Base-by-base conservation (phyloP, 108 stramenopile genomes). In the Cyclotella sp. region DNA sequence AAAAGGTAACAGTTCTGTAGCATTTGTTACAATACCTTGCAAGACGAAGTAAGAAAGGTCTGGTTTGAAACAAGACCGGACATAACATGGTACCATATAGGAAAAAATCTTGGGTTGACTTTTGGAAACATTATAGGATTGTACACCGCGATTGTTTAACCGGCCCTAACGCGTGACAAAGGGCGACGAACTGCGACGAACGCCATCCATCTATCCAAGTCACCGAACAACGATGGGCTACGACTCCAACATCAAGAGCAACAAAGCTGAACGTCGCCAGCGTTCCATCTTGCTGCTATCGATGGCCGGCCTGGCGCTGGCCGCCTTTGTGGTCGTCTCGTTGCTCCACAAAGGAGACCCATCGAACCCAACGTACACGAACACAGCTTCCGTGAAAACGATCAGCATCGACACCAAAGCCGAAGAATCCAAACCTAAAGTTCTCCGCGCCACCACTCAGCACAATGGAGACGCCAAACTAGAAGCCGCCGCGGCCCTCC, bases 201-300 rank as follows among this genome's bases (percentile, higher is more conserved):
- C n/a, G n/a, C n/a, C n/a, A 34, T 34, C 6, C 6, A 5, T 34
- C 34, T 34, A 34, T 6, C 34, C 34, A 34, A 34, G 34, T 34
- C 34, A 34, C 34, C 34, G 34, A 34, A 6, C 34, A 49, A 9
- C 47, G 14, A 81, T 81, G 80, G 80, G 80, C 41, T 75, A 81
- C 73, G 80, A 81, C 49, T 61, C 80, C 42, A 81, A 81, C 68
- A 57, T 81, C 52, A 81, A 81, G 58, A 70, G 68, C 52, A 29
- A 34, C 27, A 47, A 59, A 43, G 61, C 80, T 27, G 68, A 74
- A 27, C 67, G 49, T 29, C 80, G 69, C 24, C 80, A 81, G 67
- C 73, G 73, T 0, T 24, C 66, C 52, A 63, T 51, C 11, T 55
- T 81, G 6, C 10, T 81, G 11, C 64, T 64, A 0, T 70, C 73